These are phyloP conservation scores for Nevesoporus exiguus DNA, from an alignment of 768 basidiomycete genomes.

Conservation along the genomic window DNA sequence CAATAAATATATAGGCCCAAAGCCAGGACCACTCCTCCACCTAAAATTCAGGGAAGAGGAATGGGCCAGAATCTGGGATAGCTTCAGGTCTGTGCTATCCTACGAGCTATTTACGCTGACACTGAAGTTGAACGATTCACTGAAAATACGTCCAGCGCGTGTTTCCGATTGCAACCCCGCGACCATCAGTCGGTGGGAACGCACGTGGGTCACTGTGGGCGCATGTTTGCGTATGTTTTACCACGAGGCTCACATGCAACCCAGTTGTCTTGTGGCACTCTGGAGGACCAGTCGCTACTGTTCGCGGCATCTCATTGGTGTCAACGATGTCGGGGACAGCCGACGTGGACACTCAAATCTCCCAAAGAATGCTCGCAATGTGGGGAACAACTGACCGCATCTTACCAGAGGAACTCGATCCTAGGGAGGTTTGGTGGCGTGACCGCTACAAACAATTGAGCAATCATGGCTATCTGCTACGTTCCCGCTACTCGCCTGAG, in stretches of 20 bases:
- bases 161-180: constrained; percentile 2
- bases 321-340: neutral
- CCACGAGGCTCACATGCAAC: too few relatives aligned
- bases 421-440: neutral
- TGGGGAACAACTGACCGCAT: neutral
- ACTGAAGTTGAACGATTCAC: too few relatives aligned
- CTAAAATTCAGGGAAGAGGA: neutral
- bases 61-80: neutral
- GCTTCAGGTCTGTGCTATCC: too few relatives aligned
- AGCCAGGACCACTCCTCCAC: neutral
- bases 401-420: neutral
- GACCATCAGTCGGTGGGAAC: neutral
- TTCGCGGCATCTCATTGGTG: too few relatives aligned
- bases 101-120: too few relatives aligned
- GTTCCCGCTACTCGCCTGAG: neutral
- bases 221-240: neutral
- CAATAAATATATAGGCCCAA: too few relatives aligned
- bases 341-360: neutral
- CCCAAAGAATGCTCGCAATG: neutral
- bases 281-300: too few relatives aligned
- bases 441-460: neutral
- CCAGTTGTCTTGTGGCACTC: too few relatives aligned
- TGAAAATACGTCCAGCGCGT: constrained; percentile 1
- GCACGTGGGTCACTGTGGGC: neutral
- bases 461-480: neutral